Percentiles rank a stretch among this genome's conserved stretches.
Evolutionary conservation across 371 early-diverging fungal species (phyloP).

Genomic region (Mucor irregularis): DNA sequence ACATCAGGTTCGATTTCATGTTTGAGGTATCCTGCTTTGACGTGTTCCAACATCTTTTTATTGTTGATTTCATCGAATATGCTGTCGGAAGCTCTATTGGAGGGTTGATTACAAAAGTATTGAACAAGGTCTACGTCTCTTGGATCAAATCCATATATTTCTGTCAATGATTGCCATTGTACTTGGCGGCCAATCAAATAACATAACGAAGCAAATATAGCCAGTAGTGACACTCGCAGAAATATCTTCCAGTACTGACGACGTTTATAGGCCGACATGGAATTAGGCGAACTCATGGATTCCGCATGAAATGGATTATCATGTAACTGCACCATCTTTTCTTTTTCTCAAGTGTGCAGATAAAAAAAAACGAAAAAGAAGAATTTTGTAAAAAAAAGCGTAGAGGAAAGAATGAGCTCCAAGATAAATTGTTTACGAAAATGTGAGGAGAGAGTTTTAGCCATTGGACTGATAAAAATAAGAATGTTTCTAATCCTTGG

Average conservation of each 20-base stretch:
- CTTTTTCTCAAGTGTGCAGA: background rate
- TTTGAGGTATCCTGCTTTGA: background rate
- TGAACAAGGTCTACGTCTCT: constrained; percentile 14
- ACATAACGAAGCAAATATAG: background rate
- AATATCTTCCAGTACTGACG: constrained; percentile 5
- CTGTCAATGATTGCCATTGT: constrained; percentile 8
- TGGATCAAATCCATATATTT: constrained; percentile 7
- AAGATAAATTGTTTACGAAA: too few species aligned
- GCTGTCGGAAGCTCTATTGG: background rate
- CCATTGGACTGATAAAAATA: too few species aligned
- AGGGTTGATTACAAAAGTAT: constrained; percentile 15
- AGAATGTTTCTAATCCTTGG: too few species aligned
- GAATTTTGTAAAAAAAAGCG: background rate
- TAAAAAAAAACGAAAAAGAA: background rate
- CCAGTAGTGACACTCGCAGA: background rate
- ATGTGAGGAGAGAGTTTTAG: background rate
- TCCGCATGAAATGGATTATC: constrained; percentile 6
- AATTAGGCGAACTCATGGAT: background rate
- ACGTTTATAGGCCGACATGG: constrained; percentile 1
- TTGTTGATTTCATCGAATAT: too few species aligned
- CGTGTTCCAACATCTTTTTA: background rate
- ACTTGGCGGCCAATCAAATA: constrained; percentile 12
- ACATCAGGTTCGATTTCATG: background rate
- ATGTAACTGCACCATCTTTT: constrained; percentile 6
- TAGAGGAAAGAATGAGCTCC: too few species aligned